Base-by-base conservation (phyloP, 2,329 filamentous ascomycete species). In the Rhynchosporium graminicola region DNA sequence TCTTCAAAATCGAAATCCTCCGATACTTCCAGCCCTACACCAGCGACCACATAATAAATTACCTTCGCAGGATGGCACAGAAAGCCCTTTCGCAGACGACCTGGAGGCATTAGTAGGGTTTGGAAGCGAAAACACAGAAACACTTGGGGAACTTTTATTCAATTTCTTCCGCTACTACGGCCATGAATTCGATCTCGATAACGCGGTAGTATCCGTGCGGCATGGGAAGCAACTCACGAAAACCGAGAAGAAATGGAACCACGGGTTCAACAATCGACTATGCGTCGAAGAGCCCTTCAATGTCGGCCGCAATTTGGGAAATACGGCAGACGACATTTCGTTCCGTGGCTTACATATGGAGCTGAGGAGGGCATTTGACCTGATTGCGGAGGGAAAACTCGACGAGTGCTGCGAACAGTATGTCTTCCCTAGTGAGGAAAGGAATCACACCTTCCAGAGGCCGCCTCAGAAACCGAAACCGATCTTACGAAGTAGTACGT, bases 251-350 rank as follows among this genome's bases (percentile, higher is more conserved):
- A 88, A 88, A 31, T 98, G 95, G 95, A 86, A 93, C 72, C 82
- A 90, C 57, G 82, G 85, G 42, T 79, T 88, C 62, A 92, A 93
- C 72, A 95, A 96, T 71, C 87, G 90, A 66, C 82, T 99, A 38
- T 97, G 94, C 74, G 91, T 99, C 10, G 95, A 99, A 74, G 95
- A 99, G 75, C 95, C 95, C 0, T 99, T 99, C 80, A 99, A 97
- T 71, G 89, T 83, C 3, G 83, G 83, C 42, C 86, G 95, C 47
- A 99, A 99, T 74, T 81, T 99, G 51, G 95, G 93, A 47, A 99
- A 99, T 71, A 98, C 95, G 1, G 95, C 92, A 8, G 95, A 99
- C 74, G 93, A 97, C 74, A 96, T 91, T 48, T 94, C 95, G 0
- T 97, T 97, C 77, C 86, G 90, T 57, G 95, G 95, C 1, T 84